Evolutionary conservation across 345 rosid genomes (phyloP), one percentile per base, ranked within the genome.

Genomic region (Ceriops decandra): DNA sequence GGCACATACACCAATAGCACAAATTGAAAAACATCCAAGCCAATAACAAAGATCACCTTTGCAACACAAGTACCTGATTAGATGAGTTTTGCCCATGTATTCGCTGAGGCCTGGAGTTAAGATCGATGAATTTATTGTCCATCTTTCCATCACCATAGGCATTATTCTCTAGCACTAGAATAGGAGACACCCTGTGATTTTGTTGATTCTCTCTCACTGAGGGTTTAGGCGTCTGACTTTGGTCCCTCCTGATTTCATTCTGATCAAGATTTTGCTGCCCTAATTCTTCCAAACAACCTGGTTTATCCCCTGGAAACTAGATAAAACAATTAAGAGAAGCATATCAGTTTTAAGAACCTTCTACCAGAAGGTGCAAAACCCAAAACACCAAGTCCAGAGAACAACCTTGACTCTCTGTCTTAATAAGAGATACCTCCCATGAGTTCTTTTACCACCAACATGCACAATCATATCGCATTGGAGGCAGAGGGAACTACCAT

Each of bases 381-480:
- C 36, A 61, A 66, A 66, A 21, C 31, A 27, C 28, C 46, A 42
- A 36, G 46, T 30, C 71, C 68, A 77, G 10, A 66, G 71, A 83
- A 86, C 79, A 81, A 90, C 96, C 92, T 90, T 88, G 60, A 87
- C 77, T 72, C 96, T 85, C 85, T 90, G 96, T 82, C 89, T 82
- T 63, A 90, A 76, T 60, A 90, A 69, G 64, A 90, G 92, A 80
- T 87, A 87, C 66, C 96, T 81, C 31, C 80, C 83, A 64, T 90
- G 96, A 28, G 92, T 87, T 80, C 96, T 80, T 82, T 90, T 90
- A 68, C 96, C 96, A 64, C 96, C 96, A 72, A 90, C 93, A 88
- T 90, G 96, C 31, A 90, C 96, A 38, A 82, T 74, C 93, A 83
- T 88, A 84, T 90, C 96, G 59, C 96, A 90, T 88, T 90, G 96